A percentile compares a stretch with the other conserved stretches of the same genome.
These are phyloP conservation scores for Phytophthora podocarpi DNA, from an alignment of 352 stramenopile genomes.

Conservation along the genomic window DNA sequence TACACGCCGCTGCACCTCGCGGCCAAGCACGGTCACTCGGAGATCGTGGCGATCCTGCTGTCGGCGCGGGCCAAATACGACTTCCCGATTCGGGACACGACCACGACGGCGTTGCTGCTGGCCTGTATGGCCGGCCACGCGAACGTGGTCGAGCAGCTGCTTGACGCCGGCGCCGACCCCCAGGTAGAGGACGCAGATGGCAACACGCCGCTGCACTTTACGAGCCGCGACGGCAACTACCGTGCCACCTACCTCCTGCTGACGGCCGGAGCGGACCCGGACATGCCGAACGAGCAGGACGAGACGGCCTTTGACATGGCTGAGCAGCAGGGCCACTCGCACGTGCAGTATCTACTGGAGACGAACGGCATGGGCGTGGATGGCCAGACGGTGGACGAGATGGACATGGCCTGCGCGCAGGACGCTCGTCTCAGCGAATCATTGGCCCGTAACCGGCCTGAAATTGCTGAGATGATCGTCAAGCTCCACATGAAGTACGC, in stretches of 20 bases:
- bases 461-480: slow-evolving; percentile 75
- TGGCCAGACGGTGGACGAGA: slow-evolving; percentile 56
- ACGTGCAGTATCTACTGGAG: slow-evolving; percentile 81
- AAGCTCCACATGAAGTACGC: slow-evolving; percentile 85
- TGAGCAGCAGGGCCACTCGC: slow-evolving; percentile 61
- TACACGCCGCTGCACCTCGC: slow-evolving; percentile 68
- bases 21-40: slow-evolving; percentile 53
- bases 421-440: slow-evolving; percentile 66
- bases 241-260: slow-evolving; percentile 78
- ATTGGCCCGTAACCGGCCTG: slow-evolving; percentile 64
- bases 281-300: slow-evolving; percentile 84
- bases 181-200: slow-evolving; percentile 78
- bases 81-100: slow-evolving; percentile 40
- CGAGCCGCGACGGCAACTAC: slow-evolving; percentile 77
- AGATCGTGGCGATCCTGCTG: slow-evolving; percentile 55
- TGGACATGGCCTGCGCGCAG: slow-evolving; percentile 69
- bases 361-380: slow-evolving; percentile 72
- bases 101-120: slow-evolving; percentile 77
- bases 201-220: slow-evolving; percentile 85
- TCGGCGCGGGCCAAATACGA: slow-evolving; percentile 55
- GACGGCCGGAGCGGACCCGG: slow-evolving; percentile 80
- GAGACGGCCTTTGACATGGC: slow-evolving; percentile 85
- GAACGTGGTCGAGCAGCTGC: slow-evolving; percentile 69
- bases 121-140: slow-evolving; percentile 59
- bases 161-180: slow-evolving; percentile 76